phyloP scores from a whole-genome alignment of 2,329 filamentous ascomycete genomes.

The Mariannaea sp. region DNA sequence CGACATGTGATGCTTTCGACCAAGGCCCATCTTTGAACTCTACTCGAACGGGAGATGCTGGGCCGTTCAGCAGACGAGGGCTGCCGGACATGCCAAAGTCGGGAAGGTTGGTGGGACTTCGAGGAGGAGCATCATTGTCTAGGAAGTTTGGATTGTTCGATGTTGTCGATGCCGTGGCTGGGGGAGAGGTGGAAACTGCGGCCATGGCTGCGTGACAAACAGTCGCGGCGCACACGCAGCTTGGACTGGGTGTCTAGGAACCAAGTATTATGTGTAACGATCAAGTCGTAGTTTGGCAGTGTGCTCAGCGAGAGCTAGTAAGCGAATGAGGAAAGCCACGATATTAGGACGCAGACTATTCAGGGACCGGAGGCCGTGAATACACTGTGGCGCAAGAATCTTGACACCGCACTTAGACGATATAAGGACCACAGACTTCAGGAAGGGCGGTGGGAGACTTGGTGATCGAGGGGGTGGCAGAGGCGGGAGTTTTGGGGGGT shows the following conservation, averaged over 20 bases:
- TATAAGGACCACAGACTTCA: not conserved
- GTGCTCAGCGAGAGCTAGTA: slow-evolving; percentile 6
- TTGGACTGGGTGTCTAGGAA: slow-evolving; percentile 14
- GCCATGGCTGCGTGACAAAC: slow-evolving; percentile 38
- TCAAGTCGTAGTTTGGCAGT: slow-evolving; percentile 13
- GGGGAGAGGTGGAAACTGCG: slow-evolving; percentile 43
- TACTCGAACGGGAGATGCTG: slow-evolving; percentile 61
- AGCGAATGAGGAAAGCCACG: slow-evolving; percentile 1
- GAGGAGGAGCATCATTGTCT: slow-evolving; percentile 29
- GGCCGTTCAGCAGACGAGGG: slow-evolving; percentile 55
- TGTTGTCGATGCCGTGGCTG: slow-evolving; percentile 38
- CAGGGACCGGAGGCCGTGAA: slow-evolving; percentile 4
- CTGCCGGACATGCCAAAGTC: slow-evolving; percentile 40
- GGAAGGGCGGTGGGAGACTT: slow-evolving; percentile 7
- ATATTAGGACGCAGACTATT: slow-evolving; percentile 3
- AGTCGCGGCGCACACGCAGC: slow-evolving; percentile 15
- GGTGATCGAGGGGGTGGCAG: slow-evolving; percentile 19
- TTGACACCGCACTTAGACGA: not conserved
- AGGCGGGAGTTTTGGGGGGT: slow-evolving; percentile 13
- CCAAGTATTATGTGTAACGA: slow-evolving; percentile 14
- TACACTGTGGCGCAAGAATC: slow-evolving; percentile 12
- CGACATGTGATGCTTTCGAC: slow-evolving; percentile 56
- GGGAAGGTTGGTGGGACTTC: slow-evolving; percentile 46
- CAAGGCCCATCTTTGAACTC: slow-evolving; percentile 60
- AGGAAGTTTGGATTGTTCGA: slow-evolving; percentile 28